These are phyloP conservation scores for Cadophora sp. DNA, from an alignment of 2,329 filamentous ascomycete genomes.

Conservation along the genomic window DNA sequence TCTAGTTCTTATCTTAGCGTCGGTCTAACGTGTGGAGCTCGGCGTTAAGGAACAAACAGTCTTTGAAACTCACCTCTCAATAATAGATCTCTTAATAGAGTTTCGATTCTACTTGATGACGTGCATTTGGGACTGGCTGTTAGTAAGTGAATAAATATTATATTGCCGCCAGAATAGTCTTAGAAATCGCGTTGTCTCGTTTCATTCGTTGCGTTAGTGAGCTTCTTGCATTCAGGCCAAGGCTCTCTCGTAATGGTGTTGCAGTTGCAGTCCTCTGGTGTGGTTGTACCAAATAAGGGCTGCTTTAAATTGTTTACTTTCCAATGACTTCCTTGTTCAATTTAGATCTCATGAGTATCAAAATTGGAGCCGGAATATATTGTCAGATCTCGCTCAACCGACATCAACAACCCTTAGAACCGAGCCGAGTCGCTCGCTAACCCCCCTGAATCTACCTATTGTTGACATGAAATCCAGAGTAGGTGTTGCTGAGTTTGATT, in stretches of 20 bases:
- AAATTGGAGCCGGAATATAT: too few species aligned
- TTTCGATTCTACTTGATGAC: background rate
- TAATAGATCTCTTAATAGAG: background rate
- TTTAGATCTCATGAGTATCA: too few species aligned
- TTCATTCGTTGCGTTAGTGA: background rate
- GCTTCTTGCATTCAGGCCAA: background rate
- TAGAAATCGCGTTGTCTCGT: background rate
- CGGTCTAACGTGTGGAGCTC: background rate
- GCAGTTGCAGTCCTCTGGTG: background rate
- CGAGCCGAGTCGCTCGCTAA: background rate
- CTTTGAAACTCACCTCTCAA: background rate
- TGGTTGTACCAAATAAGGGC: background rate
- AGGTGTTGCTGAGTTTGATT: too few species aligned
- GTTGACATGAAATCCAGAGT: background rate
- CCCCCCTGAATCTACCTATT: background rate
- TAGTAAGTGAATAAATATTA: background rate
- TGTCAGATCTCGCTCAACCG: background rate
- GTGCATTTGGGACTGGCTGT: too few species aligned
- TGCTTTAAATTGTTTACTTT: too few species aligned
- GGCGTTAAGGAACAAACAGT: background rate
- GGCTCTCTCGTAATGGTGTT: background rate
- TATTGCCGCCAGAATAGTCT: background rate
- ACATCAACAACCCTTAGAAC: background rate
- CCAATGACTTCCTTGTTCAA: too few species aligned
- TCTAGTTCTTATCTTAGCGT: constrained; percentile 11